Evolutionary conservation across 306 rosid genomes (phyloP).

Genomic region (Lagenaria siceraria): DNA sequence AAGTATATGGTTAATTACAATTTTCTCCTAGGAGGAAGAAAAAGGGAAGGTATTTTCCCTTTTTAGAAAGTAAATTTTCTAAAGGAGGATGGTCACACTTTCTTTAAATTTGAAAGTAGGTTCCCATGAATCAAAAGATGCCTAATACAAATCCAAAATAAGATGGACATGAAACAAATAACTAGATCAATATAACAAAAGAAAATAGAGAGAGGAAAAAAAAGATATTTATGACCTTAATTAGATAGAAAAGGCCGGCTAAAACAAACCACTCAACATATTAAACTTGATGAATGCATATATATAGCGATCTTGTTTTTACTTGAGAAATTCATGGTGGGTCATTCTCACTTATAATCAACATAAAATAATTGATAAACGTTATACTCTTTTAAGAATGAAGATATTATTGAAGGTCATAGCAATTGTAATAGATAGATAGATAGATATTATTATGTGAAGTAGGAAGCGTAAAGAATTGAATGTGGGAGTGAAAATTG

Average conservation of each 20-base stretch:
- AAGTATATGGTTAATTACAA: neutral
- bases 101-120: neutral
- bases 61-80: neutral
- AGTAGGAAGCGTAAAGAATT: neutral
- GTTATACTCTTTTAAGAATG: no score
- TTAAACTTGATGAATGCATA: no score
- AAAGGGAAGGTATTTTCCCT: neutral
- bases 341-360: no score
- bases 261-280: no score
- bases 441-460: no score
- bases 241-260: neutral
- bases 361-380: no score
- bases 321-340: no score
- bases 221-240: neutral
- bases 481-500: neutral
- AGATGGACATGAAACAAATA: neutral
- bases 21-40: neutral
- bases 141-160: neutral
- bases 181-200: neutral
- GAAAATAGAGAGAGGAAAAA: neutral
- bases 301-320: no score
- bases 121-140: neutral
- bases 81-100: neutral
- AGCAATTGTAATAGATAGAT: neutral
- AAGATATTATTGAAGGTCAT: no score